Evolutionary conservation across 345 rosid genomes (phyloP).

Genomic region (Ailanthus altissimus): DNA sequence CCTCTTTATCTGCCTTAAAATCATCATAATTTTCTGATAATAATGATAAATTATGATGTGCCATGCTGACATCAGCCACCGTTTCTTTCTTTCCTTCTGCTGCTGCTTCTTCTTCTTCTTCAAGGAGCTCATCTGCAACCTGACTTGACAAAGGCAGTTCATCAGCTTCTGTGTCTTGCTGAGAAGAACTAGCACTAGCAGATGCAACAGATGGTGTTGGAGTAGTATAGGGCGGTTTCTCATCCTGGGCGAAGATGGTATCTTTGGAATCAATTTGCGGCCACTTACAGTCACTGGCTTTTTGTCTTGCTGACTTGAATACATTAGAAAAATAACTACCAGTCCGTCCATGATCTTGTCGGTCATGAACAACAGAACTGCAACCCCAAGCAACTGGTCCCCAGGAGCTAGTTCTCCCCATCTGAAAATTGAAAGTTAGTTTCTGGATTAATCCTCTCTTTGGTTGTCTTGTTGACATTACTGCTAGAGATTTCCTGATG

Average conservation of each 20-base stretch:
- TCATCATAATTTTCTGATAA: conserved; percentile 47
- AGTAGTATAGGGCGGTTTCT: conserved; percentile 34
- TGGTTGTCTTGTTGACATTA: conserved; percentile 69
- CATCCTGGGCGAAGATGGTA: conserved; percentile 20
- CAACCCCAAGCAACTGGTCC: conserved; percentile 47
- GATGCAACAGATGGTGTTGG: conserved; percentile 36
- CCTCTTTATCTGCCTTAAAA: conserved; percentile 79
- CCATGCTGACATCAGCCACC: conserved; percentile 2
- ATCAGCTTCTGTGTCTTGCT: conserved; percentile 45
- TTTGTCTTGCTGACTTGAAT: conserved; percentile 72
- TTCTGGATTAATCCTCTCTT: conserved; percentile 59
- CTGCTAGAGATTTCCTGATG: conserved; percentile 58
- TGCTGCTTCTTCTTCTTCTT: conserved; percentile 28
- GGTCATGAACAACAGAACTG: conserved; percentile 34
- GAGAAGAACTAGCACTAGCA: conserved; percentile 44
- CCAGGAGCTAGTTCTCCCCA: conserved; percentile 53
- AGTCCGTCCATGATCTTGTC: conserved; percentile 39
- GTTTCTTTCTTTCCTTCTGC: conserved; percentile 23
- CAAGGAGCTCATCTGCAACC: conserved; percentile 40
- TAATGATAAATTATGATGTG: conserved; percentile 7
- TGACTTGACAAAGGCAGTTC: conserved; percentile 55
- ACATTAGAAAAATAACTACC: conserved; percentile 59
- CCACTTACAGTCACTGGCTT: conserved; percentile 73
- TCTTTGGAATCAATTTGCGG: conserved; percentile 63
- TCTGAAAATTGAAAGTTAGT: conserved; percentile 36